Conservation (phyloP, 78 protist genomes). For the Monocercomonoides exilis region DNA sequence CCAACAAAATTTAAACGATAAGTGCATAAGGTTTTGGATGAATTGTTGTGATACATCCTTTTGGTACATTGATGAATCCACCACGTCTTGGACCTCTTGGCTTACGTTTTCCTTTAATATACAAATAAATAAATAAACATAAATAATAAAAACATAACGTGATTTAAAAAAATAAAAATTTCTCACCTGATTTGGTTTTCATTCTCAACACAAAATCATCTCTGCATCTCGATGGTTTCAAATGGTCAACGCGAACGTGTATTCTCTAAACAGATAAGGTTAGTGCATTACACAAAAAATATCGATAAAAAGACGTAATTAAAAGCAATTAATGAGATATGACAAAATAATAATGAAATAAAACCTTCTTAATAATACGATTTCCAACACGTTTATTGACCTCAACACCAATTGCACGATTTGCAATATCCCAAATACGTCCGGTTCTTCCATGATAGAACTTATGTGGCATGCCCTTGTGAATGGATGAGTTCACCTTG, state of each 20-base stretch:
- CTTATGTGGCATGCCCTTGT: constrained; percentile 99
- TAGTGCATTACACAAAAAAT: no score
- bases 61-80: not conserved
- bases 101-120: not conserved
- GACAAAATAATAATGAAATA: not conserved
- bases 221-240: constrained; percentile 78
- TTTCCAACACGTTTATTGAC: constrained; percentile 84
- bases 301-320: no score
- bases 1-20: not conserved
- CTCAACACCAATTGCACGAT: constrained; percentile 93
- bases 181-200: not conserved
- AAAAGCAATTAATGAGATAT: not conserved
- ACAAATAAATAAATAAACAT: not conserved
- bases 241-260: constrained; percentile 97
- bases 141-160: not conserved
- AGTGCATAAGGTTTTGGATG: not conserved
- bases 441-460: constrained; percentile 99
- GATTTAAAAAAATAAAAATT: not conserved
- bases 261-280: constrained; percentile 52
- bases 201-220: constrained; percentile 75
- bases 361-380: constrained; percentile 81
- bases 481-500: constrained; percentile 79
- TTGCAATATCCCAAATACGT: constrained; percentile 92
- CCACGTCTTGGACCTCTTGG: not conserved
- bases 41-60: not conserved